phyloP scores from a whole-genome alignment of 768 basidiomycete species.

The Lenzites betulinus region DNA sequence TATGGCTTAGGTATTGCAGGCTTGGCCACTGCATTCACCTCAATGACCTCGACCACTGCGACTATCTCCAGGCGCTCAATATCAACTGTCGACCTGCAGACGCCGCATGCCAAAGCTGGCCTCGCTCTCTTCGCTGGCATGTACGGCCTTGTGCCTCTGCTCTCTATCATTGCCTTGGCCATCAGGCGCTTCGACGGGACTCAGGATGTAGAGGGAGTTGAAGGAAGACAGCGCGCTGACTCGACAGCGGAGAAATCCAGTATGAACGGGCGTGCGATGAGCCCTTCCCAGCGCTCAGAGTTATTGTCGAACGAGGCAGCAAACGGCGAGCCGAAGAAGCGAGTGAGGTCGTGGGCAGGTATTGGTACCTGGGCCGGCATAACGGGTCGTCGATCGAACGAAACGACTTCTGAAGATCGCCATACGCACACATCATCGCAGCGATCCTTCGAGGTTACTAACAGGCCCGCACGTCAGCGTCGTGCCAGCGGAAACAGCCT shows the following conservation, averaged over 20 bases:
- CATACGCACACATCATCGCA: slow-evolving; percentile 38
- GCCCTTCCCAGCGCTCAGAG: slow-evolving; percentile 32
- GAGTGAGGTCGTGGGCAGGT: slow-evolving; percentile 42
- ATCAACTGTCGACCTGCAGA: slow-evolving; percentile 44
- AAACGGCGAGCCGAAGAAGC: slow-evolving; percentile 15
- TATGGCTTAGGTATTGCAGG: slow-evolving; percentile 67
- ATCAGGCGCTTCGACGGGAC: slow-evolving; percentile 5
- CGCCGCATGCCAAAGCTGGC: slow-evolving; percentile 65
- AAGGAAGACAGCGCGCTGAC: slow-evolving; percentile 32
- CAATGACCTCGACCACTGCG: slow-evolving; percentile 39
- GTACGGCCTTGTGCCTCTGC: slow-evolving; percentile 53
- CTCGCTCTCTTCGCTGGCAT: slow-evolving; percentile 63
- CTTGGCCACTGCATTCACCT: slow-evolving; percentile 62
- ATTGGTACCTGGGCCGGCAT: slow-evolving; percentile 39
- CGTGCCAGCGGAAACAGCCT: slow-evolving; percentile 51
- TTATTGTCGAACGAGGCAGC: background rate
- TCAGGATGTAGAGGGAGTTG: slow-evolving; percentile 11
- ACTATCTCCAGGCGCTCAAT: slow-evolving; percentile 37
- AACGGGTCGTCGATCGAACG: slow-evolving; percentile 41
- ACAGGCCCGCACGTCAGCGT: slow-evolving; percentile 52
- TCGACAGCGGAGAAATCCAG: slow-evolving; percentile 46
- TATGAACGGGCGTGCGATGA: slow-evolving; percentile 28
- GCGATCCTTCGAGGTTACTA: slow-evolving; percentile 51
- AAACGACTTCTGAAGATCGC: slow-evolving; percentile 35
- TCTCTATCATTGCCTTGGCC: slow-evolving; percentile 35